Evolutionary conservation across 176 grass and related monocot genomes (phyloP), one percentile per base, ranked within the genome.

Genomic region (Puccinellia tenuiflora): DNA sequence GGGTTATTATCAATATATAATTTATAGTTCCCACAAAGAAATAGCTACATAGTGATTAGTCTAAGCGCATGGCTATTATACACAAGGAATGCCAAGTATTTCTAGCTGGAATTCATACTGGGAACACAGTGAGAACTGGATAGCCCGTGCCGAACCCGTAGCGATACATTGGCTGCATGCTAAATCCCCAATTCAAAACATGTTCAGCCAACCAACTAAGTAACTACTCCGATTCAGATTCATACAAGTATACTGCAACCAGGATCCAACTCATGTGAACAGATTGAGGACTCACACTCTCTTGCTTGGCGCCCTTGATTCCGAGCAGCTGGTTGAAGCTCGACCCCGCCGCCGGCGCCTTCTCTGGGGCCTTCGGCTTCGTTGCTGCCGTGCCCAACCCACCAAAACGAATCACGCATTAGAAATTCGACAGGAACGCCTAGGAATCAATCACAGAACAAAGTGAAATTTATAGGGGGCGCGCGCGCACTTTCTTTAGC

Each of bases 281-380:
- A 30, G 43, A 78, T 37, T 20, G 79, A 82, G 26, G 25, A 82
- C 89, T 92, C 81, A 95, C 91, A 25, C 68, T 91, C 65, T 98
- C 96, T 79, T 85, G 90, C 60, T 90, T 88, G 12, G 96, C 96
- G 7, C 92, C 96, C 87, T 98, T 98, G 79, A 98, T 98, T 28
- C 96, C 96, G 12, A 98, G 96, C 56, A 98, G 77, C 85, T 98
- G 96, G 88, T 98, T 98, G 79, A 98, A 92, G 80, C 92, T 95
- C 29, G 96, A 98, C 6, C 96, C 96, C 7, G 40, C 71, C 7
- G 89, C 82, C 11, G 95, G 88, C 45, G 88, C 88, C 63, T 92
- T 94, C 26, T 87, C 90, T 1, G 92, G 90, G 7, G 15, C 85
- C 60, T 63, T 54, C 14, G 83, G 48, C 91, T 93, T 93, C 15